phyloP scores from a whole-genome alignment of 2,329 filamentous ascomycete species.

The Penicillium palitans region DNA sequence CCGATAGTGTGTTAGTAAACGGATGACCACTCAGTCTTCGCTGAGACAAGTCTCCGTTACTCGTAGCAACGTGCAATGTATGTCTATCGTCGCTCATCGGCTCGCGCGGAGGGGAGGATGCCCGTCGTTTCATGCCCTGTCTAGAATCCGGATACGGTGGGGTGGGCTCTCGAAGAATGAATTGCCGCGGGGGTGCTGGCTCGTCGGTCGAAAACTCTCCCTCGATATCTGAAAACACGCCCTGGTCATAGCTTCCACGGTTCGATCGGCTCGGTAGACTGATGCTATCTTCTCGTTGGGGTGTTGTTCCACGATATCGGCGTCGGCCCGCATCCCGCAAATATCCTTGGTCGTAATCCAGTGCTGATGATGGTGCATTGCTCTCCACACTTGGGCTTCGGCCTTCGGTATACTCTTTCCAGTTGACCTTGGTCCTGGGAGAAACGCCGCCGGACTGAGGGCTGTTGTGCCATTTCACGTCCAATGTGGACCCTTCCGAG shows the following conservation, averaged over 20 bases:
- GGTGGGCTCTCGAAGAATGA: conserved; percentile 42
- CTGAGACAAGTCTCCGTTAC: conserved; percentile 56
- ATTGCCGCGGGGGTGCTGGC: conserved; percentile 35
- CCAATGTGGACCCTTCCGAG: conserved; percentile 34
- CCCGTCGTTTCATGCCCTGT: conserved; percentile 63
- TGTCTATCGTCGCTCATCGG: conserved; percentile 40
- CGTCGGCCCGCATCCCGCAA: conserved; percentile 41
- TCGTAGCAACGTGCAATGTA: conserved; percentile 36
- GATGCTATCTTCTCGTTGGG: conserved; percentile 51
- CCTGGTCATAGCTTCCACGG: conserved; percentile 64
- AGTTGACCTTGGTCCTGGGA: conserved; percentile 41
- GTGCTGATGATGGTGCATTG: conserved; percentile 38
- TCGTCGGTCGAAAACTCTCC: conserved; percentile 45
- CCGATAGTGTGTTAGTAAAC: conserved; percentile 55
- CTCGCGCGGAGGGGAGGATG: conserved; percentile 63
- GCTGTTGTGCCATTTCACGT: conserved; percentile 42
- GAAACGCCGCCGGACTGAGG: conserved; percentile 45
- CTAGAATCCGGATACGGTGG: conserved; percentile 44
- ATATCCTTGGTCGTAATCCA: conserved; percentile 44
- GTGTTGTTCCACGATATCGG: conserved; percentile 51
- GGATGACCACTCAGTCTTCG: conserved; percentile 56
- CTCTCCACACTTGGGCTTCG: conserved; percentile 49
- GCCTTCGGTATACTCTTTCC: conserved; percentile 45
- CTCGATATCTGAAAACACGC: conserved; percentile 54
- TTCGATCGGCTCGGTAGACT: conserved; percentile 55